Evolutionary conservation across 1,284 basidiomycete genomes (phyloP), one percentile per base, ranked within the genome.

Genomic region (Trichosporon inkin): DNA sequence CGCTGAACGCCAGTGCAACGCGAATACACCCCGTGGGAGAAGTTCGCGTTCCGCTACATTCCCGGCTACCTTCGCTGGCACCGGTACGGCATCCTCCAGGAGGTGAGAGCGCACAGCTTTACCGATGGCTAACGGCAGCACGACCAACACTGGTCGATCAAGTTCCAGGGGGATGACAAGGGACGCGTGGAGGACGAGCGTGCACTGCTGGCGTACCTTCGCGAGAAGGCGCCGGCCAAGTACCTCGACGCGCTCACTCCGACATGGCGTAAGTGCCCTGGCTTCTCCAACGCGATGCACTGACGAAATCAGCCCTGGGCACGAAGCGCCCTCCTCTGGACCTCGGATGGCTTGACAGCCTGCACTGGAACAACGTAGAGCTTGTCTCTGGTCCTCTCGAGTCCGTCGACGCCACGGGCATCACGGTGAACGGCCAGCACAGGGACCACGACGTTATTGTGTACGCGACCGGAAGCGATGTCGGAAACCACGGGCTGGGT

Each of bases 391-490:
- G 22, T 16, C 11, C 41, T 6, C 35, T 56, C 22, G 20, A 35
- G 34, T 19, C 32, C 22, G 41, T 56, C 2, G 28, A 36, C 37
- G 32, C 34, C 3, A 49, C 34, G 3, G 55, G 55, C 10, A 47
- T 56, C 20, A 51, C 55, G 5, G 55, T 35, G 34, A 44, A 56
- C 41, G 55, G 41, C 11, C 19, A 49, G 44, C 55, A 49, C 39
- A 24, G 54, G 20, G 55, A 56, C 24, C 47, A 49, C 55, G 55
- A 56, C 44, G 34, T 56, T 34, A 56, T 56, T 35, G 44, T 56
- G 22, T 56, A 49, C 35, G 55, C 55, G 14, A 56, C 55, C 5
- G 54, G 54, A 7, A 34, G 38, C 5, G 54, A 55, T 17, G 32
- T 55, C 2, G 38, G 38, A 6, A n/a, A 39, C 17, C 54, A 55